phyloP scores from a whole-genome alignment of 352 stramenopile genomes.

The Phytophthora colocasiae region DNA sequence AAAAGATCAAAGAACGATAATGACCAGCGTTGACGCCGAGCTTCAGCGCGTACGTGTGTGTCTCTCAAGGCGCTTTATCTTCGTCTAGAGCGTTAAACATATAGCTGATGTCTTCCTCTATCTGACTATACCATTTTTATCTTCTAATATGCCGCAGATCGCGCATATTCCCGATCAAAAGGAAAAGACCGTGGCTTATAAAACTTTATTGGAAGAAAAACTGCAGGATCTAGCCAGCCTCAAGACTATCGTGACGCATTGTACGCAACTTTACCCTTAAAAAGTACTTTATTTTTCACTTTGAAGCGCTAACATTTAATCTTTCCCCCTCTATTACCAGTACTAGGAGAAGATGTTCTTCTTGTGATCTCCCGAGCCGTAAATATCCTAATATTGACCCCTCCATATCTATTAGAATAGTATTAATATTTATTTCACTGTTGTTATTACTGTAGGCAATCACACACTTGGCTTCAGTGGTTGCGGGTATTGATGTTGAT shows the following conservation, averaged over 20 bases:
- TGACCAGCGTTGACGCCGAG: constrained; percentile 42
- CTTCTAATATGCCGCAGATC: constrained; percentile 48
- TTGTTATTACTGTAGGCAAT: constrained; percentile 51
- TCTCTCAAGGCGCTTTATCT: neutral
- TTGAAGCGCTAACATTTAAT: neutral
- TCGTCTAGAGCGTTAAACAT: neutral
- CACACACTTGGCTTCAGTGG: constrained; percentile 66
- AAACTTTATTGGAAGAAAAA: constrained; percentile 65
- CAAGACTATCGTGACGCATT: constrained; percentile 71
- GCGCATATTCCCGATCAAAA: constrained; percentile 74
- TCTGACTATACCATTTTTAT: neutral
- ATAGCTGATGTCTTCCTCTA: neutral
- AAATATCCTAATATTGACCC: constrained; percentile 8
- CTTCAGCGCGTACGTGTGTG: constrained; percentile 54
- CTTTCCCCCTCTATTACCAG: constrained; percentile 29
- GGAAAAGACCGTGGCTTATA: constrained; percentile 79
- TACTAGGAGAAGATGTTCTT: constrained; percentile 80
- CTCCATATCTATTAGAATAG: neutral
- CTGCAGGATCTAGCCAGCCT: constrained; percentile 52
- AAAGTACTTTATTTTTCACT: constrained; percentile 1
- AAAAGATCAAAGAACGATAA: constrained; percentile 19
- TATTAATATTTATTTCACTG: neutral
- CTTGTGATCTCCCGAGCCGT: constrained; percentile 82
- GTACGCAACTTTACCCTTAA: constrained; percentile 34
- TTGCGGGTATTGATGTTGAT: constrained; percentile 70